These are phyloP conservation scores for Pogostemon cablin DNA, from an alignment of 257 asterid genomes.

Conservation along the genomic window DNA sequence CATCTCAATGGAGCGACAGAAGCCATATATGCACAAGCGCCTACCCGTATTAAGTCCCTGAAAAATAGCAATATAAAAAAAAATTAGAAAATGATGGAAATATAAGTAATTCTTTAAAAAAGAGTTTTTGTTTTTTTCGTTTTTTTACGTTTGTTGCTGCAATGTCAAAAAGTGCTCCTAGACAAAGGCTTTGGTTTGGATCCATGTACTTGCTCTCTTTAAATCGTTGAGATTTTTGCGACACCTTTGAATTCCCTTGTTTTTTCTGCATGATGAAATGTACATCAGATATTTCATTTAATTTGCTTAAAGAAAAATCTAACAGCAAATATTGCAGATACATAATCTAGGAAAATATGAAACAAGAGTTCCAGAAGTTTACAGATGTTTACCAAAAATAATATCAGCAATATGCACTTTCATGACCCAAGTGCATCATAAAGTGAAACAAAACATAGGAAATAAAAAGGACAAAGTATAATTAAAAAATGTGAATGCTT, in stretches of 20 bases:
- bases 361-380: constrained; percentile 20
- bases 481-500: neutral
- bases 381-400: constrained; percentile 7
- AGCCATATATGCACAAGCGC: constrained; percentile 91
- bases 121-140: neutral
- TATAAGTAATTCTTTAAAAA: constrained; percentile 10
- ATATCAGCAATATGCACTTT: constrained; percentile 14
- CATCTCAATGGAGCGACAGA: constrained; percentile 98
- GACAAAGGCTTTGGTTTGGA: constrained; percentile 82
- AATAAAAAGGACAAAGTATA: neutral
- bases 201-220: constrained; percentile 95
- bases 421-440: constrained; percentile 7
- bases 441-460: neutral
- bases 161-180: constrained; percentile 96
- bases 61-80: constrained; percentile 21
- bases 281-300: constrained; percentile 2
- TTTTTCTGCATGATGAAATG: constrained; percentile 59
- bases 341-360: neutral
- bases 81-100: constrained; percentile 6
- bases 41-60: constrained; percentile 93
- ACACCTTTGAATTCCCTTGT: constrained; percentile 54
- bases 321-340: neutral
- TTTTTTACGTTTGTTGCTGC: constrained; percentile 89
- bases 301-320: constrained; percentile 6
- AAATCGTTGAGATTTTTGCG: constrained; percentile 69